Conservation (phyloP, 1,284 basidiomycete species). For the Cutaneotrichosporon sp. region DNA sequence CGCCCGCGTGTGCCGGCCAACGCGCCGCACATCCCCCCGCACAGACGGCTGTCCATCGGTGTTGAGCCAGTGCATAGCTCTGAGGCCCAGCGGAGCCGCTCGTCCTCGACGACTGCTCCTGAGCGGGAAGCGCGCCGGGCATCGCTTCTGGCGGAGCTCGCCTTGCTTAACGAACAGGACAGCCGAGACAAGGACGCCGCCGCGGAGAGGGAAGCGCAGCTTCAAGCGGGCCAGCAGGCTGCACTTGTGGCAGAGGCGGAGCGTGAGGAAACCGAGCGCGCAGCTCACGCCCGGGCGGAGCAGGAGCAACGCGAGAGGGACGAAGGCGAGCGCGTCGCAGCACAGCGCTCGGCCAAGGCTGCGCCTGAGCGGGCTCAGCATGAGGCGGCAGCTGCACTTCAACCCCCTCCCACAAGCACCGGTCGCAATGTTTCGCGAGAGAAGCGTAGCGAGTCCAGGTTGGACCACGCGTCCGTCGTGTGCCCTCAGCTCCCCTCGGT, state of each 20-base stretch:
- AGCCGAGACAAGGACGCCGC: neutral
- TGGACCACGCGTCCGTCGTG: no score
- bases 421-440: no score
- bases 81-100: neutral
- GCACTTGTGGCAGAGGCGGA: neutral
- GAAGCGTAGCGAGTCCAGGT: no score
- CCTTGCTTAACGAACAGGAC: neutral
- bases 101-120: neutral
- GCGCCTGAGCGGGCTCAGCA: no score
- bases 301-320: neutral
- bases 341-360: no score
- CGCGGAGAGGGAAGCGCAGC: neutral
- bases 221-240: neutral
- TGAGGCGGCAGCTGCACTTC: no score
- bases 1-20: neutral
- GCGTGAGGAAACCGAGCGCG: neutral
- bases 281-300: neutral
- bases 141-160: neutral
- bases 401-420: no score
- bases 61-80: neutral
- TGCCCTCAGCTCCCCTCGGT: no score
- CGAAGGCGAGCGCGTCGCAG: no score
- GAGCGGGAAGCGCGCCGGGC: neutral
- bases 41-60: neutral
- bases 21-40: neutral